A percentile compares a stretch with the other conserved stretches of the same genome.
Evolutionary conservation across 2,329 filamentous ascomycete species (phyloP).

Genomic region (Torrubiella hemipterigena): DNA sequence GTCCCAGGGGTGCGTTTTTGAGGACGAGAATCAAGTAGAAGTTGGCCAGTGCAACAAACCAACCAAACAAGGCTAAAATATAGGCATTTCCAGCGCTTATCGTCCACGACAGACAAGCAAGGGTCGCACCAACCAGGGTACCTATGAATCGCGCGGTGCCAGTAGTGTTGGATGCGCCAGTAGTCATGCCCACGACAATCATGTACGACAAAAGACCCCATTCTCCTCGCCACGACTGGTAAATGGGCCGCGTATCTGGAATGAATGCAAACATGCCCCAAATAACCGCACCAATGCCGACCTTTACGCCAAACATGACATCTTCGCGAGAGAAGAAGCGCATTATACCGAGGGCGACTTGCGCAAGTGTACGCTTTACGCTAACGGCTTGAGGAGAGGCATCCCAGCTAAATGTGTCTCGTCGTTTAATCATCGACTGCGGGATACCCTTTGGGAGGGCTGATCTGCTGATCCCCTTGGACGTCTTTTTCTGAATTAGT

Average conservation of each 20-base stretch:
- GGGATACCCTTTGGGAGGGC: constrained; percentile 45
- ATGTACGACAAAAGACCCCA: constrained; percentile 96
- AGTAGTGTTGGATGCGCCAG: constrained; percentile 88
- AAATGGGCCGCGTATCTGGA: constrained; percentile 62
- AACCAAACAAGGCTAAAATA: constrained; percentile 63
- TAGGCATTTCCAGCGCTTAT: constrained; percentile 58
- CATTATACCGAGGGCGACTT: constrained; percentile 30
- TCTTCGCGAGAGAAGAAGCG: constrained; percentile 42
- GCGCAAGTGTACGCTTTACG: constrained; percentile 31
- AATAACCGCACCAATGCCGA: constrained; percentile 76
- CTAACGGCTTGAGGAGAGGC: constrained; percentile 35
- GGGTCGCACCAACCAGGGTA: constrained; percentile 63
- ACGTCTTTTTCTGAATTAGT: constrained; percentile 24
- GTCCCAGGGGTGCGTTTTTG: constrained; percentile 71
- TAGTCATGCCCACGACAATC: constrained; percentile 96
- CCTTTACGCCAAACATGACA: constrained; percentile 75
- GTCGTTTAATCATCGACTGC: constrained; percentile 35
- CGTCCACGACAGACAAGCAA: constrained; percentile 65
- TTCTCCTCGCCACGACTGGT: constrained; percentile 83
- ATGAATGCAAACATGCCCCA: constrained; percentile 88
- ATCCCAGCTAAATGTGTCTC: constrained; percentile 44
- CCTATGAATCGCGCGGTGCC: constrained; percentile 72
- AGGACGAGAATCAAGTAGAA: constrained; percentile 77
- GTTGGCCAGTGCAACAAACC: constrained; percentile 63
- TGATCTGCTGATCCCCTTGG: constrained; percentile 38